phyloP scores from a whole-genome alignment of 345 rosid species.

The Hibiscus trionum region DNA sequence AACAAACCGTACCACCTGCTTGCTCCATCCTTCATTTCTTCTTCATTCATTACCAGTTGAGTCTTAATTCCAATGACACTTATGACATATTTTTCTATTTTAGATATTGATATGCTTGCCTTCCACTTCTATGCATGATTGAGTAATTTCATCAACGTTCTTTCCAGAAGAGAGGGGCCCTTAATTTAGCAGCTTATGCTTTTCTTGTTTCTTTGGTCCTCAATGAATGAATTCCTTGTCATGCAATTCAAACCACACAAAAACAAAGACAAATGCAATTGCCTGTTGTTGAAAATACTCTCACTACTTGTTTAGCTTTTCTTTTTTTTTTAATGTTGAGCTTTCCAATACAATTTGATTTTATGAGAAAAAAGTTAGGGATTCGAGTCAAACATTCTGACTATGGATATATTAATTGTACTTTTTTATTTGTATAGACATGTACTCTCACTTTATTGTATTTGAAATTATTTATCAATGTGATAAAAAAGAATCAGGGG shows the following conservation, averaged over 20 bases:
- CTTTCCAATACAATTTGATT: too few relatives aligned
- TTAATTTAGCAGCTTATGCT: not conserved
- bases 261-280: too few relatives aligned
- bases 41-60: too few relatives aligned
- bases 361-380: too few relatives aligned
- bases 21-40: not conserved
- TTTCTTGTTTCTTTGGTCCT: not conserved
- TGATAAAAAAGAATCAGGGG: not conserved
- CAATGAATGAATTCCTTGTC: not conserved
- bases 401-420: not conserved
- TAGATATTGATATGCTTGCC: not conserved
- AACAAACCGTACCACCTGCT: not conserved
- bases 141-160: not conserved
- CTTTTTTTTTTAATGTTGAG: too few relatives aligned
- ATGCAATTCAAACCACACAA: not conserved
- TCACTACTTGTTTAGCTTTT: too few relatives aligned
- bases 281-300: too few relatives aligned
- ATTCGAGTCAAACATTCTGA: not conserved
- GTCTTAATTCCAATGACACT: too few relatives aligned
- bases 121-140: not conserved
- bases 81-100: not conserved
- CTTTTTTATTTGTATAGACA: not conserved
- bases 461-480: not conserved
- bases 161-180: not conserved
- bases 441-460: not conserved